Evolutionary conservation across 306 rosid genomes (phyloP).

Genomic region (Castanea sativa): DNA sequence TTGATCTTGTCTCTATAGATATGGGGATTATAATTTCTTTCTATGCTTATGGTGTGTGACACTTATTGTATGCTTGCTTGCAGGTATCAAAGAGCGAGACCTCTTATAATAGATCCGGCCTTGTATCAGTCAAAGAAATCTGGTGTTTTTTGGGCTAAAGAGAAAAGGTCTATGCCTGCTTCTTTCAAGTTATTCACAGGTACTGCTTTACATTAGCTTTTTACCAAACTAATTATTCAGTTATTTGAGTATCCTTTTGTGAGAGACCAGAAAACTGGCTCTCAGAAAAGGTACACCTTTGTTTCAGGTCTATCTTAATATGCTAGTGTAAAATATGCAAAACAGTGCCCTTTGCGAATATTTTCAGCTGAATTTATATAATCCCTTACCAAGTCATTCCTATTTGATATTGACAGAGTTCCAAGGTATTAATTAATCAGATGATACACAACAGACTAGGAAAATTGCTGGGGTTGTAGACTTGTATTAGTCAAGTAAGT

Average conservation of each 20-base stretch:
- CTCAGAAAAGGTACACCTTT: not conserved
- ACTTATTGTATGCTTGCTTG: constrained; percentile 8
- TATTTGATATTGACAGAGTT: not conserved
- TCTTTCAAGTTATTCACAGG: constrained; percentile 90
- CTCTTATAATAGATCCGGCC: constrained; percentile 82
- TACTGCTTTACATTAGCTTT: constrained; percentile 21
- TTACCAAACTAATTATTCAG: constrained; percentile 6
- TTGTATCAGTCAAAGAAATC: constrained; percentile 81
- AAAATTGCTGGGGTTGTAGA: not conserved
- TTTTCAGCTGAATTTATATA: not conserved
- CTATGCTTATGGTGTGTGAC: constrained; percentile 9
- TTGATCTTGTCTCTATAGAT: constrained; percentile 14
- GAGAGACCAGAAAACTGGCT: no score
- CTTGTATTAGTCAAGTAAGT: not conserved
- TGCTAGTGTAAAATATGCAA: not conserved
- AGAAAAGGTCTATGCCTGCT: constrained; percentile 77
- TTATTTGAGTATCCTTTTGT: not conserved
- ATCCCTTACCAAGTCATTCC: not conserved
- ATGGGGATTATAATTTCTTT: not conserved
- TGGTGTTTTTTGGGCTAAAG: constrained; percentile 90
- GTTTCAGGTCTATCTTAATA: not conserved
- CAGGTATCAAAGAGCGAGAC: constrained; percentile 76
- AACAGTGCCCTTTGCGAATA: not conserved
- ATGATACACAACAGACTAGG: not conserved
- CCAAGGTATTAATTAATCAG: constrained; percentile 8